Evolutionary conservation across 768 basidiomycete species (phyloP).

Genomic region (Agrocybe praecox): DNA sequence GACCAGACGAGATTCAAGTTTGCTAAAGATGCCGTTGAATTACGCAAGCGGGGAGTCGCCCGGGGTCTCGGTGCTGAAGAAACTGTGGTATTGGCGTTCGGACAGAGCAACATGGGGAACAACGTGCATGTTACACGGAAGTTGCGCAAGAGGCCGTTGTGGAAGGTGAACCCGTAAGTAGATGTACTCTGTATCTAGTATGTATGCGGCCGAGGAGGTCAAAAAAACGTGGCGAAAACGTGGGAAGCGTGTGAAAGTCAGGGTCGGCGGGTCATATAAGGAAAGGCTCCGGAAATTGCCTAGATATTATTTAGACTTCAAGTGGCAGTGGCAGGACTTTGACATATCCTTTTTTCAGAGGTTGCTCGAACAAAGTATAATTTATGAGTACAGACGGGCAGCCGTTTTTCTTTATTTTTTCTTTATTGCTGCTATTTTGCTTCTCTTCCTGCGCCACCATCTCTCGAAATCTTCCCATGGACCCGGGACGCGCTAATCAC

Average conservation of each 20-base stretch:
- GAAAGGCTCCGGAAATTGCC: slow-evolving; percentile 38
- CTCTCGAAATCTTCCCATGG: slow-evolving; percentile 53
- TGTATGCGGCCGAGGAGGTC: neutral
- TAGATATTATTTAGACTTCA: slow-evolving; percentile 33
- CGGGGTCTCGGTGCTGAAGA: slow-evolving; percentile 77
- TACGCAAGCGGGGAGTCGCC: slow-evolving; percentile 77
- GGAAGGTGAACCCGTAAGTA: slow-evolving; percentile 76
- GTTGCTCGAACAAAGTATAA: slow-evolving; percentile 16
- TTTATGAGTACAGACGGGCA: neutral
- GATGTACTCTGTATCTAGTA: neutral
- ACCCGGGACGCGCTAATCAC: slow-evolving; percentile 53
- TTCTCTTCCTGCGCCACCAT: slow-evolving; percentile 52
- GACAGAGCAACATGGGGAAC: slow-evolving; percentile 64
- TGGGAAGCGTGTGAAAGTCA: slow-evolving; percentile 25
- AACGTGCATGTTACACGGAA: slow-evolving; percentile 89
- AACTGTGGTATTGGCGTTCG: slow-evolving; percentile 91
- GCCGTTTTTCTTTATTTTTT: neutral
- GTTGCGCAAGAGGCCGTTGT: slow-evolving; percentile 80
- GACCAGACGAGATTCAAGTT: slow-evolving; percentile 91
- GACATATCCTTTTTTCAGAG: slow-evolving; percentile 35
- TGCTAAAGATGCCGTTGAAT: slow-evolving; percentile 86
- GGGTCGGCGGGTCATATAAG: slow-evolving; percentile 23
- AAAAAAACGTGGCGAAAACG: slow-evolving; percentile 32
- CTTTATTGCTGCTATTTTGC: slow-evolving; percentile 19
- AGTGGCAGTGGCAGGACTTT: slow-evolving; percentile 39